These are phyloP conservation scores for Pichia sp. DNA, from an alignment of 1,139 yeast species.

Conservation along the genomic window DNA sequence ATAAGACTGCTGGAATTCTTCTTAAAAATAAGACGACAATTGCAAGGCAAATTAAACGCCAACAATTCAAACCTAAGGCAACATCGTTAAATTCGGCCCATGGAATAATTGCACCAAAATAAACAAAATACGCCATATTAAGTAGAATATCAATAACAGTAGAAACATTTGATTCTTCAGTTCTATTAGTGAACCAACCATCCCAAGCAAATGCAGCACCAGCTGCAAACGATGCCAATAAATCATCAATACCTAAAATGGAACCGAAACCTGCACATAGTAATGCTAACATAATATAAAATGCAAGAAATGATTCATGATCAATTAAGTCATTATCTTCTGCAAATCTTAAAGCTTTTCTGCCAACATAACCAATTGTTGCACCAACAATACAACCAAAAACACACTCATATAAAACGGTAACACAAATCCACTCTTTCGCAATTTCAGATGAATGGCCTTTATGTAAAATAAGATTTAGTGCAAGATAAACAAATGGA, in stretches of 20 bases:
- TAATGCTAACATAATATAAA: slow-evolving; percentile 78
- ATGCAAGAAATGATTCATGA: slow-evolving; percentile 88
- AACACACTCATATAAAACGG: slow-evolving; percentile 80
- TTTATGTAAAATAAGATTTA: slow-evolving; percentile 59
- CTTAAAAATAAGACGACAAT: slow-evolving; percentile 77
- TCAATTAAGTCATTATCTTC: slow-evolving; percentile 74
- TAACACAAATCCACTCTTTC: slow-evolving; percentile 75
- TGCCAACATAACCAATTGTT: slow-evolving; percentile 65
- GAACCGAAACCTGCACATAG: slow-evolving; percentile 93
- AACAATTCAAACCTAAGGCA: slow-evolving; percentile 62
- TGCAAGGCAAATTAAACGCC: slow-evolving; percentile 81
- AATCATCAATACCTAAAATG: slow-evolving; percentile 86
- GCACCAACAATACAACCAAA: slow-evolving; percentile 80
- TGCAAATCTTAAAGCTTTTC: slow-evolving; percentile 72
- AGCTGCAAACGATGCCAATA: slow-evolving; percentile 88
- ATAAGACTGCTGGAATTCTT: slow-evolving; percentile 81
- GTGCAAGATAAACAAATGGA: slow-evolving; percentile 79
- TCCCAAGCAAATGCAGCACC: slow-evolving; percentile 98
- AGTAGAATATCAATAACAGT: slow-evolving; percentile 82
- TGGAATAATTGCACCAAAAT: slow-evolving; percentile 91
- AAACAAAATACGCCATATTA: slow-evolving; percentile 84
- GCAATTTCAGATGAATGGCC: slow-evolving; percentile 66
- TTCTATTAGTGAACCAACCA: slow-evolving; percentile 82
- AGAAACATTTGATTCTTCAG: slow-evolving; percentile 89
- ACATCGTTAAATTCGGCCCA: slow-evolving; percentile 77